Conservation (phyloP, 2,329 filamentous ascomycete species). For the Fusarium chuoi region DNA sequence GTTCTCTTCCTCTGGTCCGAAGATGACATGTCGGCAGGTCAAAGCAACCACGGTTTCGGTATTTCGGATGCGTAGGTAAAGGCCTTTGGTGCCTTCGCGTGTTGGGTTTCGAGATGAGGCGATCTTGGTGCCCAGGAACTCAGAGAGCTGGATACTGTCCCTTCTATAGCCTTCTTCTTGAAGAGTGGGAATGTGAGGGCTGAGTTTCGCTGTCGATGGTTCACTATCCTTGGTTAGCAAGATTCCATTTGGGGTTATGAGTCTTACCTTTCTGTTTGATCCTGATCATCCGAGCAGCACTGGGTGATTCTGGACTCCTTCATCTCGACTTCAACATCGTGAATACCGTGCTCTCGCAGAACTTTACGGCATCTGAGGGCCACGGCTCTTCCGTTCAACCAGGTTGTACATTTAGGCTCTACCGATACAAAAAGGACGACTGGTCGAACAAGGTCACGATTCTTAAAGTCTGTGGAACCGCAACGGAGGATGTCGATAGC, state of each 20-base stretch:
- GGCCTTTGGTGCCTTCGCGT: neutral
- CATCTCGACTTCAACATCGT: neutral
- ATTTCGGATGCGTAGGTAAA: neutral
- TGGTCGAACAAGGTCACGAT: neutral
- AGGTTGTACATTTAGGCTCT: neutral
- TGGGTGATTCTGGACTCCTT: neutral
- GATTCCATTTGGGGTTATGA: fast-evolving
- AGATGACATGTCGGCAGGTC: neutral
- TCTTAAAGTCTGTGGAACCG: neutral
- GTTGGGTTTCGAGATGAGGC: fast-evolving
- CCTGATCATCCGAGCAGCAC: neutral
- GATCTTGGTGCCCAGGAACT: neutral
- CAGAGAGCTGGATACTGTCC: neutral
- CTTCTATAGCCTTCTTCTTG: neutral
- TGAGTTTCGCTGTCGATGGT: neutral
- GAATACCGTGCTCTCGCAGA: neutral
- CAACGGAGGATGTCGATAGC: neutral
- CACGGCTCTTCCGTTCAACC: neutral
- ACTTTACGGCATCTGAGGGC: neutral
- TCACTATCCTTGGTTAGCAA: neutral
- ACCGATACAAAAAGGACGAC: neutral
- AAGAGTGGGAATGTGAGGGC: neutral
- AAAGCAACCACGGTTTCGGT: neutral
- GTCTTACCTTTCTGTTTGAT: neutral
- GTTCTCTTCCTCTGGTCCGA: neutral